Percentiles rank a stretch among this genome's conserved stretches.
Evolutionary conservation across 108 stramenopile species (phyloP).

Genomic region (Fistulifera solaris): DNA sequence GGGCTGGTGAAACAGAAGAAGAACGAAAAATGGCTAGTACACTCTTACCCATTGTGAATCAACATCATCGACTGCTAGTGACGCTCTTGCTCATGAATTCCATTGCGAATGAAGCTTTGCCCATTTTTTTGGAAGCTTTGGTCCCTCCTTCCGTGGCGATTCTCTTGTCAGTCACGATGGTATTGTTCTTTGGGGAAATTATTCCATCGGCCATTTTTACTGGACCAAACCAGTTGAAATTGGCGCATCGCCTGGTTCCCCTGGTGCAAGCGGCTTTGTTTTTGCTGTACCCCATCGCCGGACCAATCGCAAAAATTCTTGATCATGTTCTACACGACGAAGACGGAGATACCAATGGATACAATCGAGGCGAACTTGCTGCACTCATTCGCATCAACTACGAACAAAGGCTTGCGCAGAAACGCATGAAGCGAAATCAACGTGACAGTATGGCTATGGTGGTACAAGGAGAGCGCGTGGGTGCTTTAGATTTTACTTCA

Average conservation of each 20-base stretch:
- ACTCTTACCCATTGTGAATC: slow-evolving; percentile 58
- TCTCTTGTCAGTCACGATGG: slow-evolving; percentile 78
- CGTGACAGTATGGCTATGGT: not conserved
- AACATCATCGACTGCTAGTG: slow-evolving; percentile 89
- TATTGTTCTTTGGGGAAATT: slow-evolving; percentile 82
- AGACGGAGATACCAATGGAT: slow-evolving; percentile 23
- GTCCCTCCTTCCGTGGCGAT: slow-evolving; percentile 76
- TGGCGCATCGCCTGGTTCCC: slow-evolving; percentile 56
- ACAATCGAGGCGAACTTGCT: slow-evolving; percentile 47
- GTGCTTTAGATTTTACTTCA: too few relatives aligned
- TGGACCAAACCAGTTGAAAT: slow-evolving; percentile 69
- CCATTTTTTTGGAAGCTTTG: slow-evolving; percentile 87
- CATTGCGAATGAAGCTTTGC: slow-evolving; percentile 87
- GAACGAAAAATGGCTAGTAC: slow-evolving; percentile 39
- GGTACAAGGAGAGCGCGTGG: slow-evolving; percentile 27
- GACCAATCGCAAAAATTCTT: slow-evolving; percentile 64
- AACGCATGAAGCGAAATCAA: not conserved
- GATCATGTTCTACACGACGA: slow-evolving; percentile 49
- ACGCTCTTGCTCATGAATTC: slow-evolving; percentile 91
- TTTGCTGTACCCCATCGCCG: slow-evolving; percentile 69
- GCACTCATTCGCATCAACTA: slow-evolving; percentile 61
- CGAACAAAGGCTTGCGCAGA: slow-evolving; percentile 34
- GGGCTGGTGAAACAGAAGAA: slow-evolving; percentile 27
- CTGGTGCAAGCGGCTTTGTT: slow-evolving; percentile 50
- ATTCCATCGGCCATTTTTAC: slow-evolving; percentile 68